Evolutionary conservation across 2,329 filamentous ascomycete genomes (phyloP), one percentile per base, ranked within the genome.

Genomic region (Magnaporthiopsis poae): DNA sequence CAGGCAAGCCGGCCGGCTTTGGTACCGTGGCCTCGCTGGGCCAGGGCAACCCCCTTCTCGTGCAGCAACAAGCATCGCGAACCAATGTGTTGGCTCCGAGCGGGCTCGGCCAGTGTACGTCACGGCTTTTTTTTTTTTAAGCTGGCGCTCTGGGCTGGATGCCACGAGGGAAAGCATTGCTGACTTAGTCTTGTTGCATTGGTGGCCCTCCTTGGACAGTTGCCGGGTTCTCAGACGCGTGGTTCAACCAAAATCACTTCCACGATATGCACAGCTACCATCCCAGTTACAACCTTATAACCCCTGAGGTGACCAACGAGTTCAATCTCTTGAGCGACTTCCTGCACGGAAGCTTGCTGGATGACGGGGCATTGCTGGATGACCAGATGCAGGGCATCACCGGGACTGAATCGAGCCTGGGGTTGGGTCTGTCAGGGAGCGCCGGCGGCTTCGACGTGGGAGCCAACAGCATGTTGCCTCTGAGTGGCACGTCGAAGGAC

Each of bases 241-340:
- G 91, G 89, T 83, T 92, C 74, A 84, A 82, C 68, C 90, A 92
- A 74, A 95, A 89, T 75, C 90, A 91, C 74, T 95, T 91, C 77
- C 90, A 96, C 81, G 92, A 97, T 78, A 95, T 97, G 88, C 92
- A 95, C 79, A 91, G 88, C 75, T 92, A 93, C 74, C 92, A 97
- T 79, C 90, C 91, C 68, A 95, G 91, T 74, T 98, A 95, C 81
- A 93, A 96, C 89, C 31, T 64, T 12, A 96, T 97, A 79, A 80
- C 82, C 64, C 91, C 92, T 69, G 95, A 99, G 78, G 91, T 97
- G 72, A 93, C 90, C 68, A 95, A 95, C 79, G 95, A 99, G 81
- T 97, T 96, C 77, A 96, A 97, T 75, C 81, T 98, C 65, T 86
- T 99, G 74, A 96, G 96, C 81, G 94, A 99, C 77, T 98, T 98